Percentiles rank a stretch among this genome's conserved stretches.
phyloP scores from a whole-genome alignment of 2,329 filamentous ascomycete species.

The Pseudogymnoascus sp. region DNA sequence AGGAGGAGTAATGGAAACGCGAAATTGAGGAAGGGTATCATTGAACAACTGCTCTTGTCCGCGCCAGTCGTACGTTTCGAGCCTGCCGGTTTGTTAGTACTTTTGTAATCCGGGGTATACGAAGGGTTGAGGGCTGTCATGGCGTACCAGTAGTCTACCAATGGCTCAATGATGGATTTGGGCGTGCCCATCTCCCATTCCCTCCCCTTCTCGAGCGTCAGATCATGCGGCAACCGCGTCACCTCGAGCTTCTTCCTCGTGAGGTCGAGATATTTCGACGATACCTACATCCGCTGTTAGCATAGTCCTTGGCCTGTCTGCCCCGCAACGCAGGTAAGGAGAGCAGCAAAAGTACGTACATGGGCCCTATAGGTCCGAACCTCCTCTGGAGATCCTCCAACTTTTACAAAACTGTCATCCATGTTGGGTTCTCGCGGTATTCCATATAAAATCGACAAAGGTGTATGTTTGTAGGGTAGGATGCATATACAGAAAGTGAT shows the following conservation, averaged over 20 bases:
- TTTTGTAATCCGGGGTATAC: not conserved
- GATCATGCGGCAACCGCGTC: conserved; percentile 54
- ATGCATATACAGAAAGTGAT: not conserved
- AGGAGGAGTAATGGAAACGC: conserved; percentile 42
- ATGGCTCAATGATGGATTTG: conserved; percentile 52
- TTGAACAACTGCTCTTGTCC: conserved; percentile 51
- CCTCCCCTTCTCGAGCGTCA: conserved; percentile 37
- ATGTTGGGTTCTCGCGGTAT: not conserved
- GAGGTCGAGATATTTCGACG: conserved; percentile 57
- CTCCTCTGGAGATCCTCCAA: conserved; percentile 28
- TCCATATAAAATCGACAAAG: not conserved
- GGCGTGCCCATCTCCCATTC: conserved; percentile 46
- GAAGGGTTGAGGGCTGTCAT: not conserved
- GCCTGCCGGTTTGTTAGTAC: conserved; percentile 34
- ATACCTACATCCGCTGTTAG: conserved; percentile 40
- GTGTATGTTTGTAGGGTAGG: not conserved
- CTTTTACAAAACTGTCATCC: conserved; percentile 7
- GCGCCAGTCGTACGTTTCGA: conserved; percentile 59
- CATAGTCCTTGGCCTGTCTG: not conserved
- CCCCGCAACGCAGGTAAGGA: not conserved
- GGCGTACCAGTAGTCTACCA: conserved; percentile 56
- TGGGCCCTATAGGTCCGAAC: conserved; percentile 49
- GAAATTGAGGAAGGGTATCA: conserved; percentile 51
- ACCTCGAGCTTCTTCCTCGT: conserved; percentile 60
- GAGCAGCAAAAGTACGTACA: conserved; percentile 33